Evolutionary conservation across 305 asterid species (phyloP), one percentile per base, ranked within the genome.

Genomic region (Nicotiana rustica): DNA sequence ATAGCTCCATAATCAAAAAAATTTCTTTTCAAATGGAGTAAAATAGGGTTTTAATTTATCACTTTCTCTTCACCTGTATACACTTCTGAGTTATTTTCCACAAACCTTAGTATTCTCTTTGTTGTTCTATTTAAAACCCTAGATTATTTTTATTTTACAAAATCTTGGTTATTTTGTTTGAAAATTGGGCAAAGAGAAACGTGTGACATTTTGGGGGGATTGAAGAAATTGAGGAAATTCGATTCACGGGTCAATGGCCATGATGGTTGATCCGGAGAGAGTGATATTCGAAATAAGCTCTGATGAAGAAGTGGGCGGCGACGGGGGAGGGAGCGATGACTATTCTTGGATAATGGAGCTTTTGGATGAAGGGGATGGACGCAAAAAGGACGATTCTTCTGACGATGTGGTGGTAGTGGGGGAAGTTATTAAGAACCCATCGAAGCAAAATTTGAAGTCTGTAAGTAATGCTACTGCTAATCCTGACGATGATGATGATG

Each of bases 261-360:
- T 10, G 82, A 92, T 93, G 97, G 95, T 85, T 14, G 83, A 82
- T 71, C 76, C 84, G 80, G 81, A 87, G 10, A 86, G 85, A 67
- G 67, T 85, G 82, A 10, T 90, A 19, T 84, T 91, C 49, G 95
- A 95, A 19, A 89, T 95, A 85, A 94, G 98, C 83, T 95, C 97
- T 77, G 98, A 94, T n/a, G 98, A 94, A 84, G 97, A 93, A 56
- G 80, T 78, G 21, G 89, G 79, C 10, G 88, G 78, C 7, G 88
- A 25, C n/a, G 86, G 83, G 1, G 87, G 77, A 5, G 88, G 75
- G 68, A 85, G 79, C 60, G 95, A 90, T 18, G 94, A 90, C 35
- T 86, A 55, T 36, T 86, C 85, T 25, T 95, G 94, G 95, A 80
- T 92, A 83, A 73, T 91, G 64, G 85, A 84, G 81, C 83, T 93